phyloP scores from a whole-genome alignment of 2,329 filamentous ascomycete genomes.

The Didymellaceae sp. region DNA sequence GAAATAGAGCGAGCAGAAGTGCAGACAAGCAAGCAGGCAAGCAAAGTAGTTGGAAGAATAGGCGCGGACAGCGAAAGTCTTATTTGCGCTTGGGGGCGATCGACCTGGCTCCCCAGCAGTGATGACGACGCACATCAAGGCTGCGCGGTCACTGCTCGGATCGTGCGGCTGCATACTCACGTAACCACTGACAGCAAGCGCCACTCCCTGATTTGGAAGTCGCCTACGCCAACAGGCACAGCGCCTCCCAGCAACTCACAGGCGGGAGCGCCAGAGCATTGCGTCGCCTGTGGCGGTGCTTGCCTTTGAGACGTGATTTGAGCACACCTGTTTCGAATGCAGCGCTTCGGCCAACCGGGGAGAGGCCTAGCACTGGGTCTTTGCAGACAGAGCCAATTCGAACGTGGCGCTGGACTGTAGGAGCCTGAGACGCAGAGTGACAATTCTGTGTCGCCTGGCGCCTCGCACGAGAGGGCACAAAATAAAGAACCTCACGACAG shows the following conservation, averaged over 20 bases:
- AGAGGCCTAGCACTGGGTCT: neutral
- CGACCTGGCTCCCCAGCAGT: constrained; percentile 5
- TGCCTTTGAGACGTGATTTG: constrained; percentile 11
- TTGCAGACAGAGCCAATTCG: too few relatives aligned
- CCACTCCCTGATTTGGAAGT: constrained; percentile 2
- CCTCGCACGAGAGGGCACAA: too few relatives aligned
- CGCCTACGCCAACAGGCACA: neutral
- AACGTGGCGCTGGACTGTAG: constrained; percentile 1
- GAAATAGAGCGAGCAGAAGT: neutral
- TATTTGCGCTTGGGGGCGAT: constrained; percentile 13
- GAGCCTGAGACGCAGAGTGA: constrained; percentile 2
- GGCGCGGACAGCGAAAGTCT: constrained; percentile 10
- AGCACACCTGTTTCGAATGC: neutral
- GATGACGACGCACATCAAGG: constrained; percentile 16
- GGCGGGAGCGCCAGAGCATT: constrained; percentile 8
- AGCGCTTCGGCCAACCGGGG: neutral
- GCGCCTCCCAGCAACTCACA: neutral
- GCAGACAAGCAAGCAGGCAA: neutral
- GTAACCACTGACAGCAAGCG: constrained; percentile 1
- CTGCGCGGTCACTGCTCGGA: constrained; percentile 8
- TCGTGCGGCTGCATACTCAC: constrained; percentile 12
- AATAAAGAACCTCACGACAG: neutral
- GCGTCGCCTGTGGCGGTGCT: constrained; percentile 16
- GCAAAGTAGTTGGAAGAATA: constrained; percentile 2
- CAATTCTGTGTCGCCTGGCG: neutral